Evolutionary conservation across 495 filamentous ascomycete species (phyloP), one percentile per base, ranked within the genome.

Genomic region (Aspergillus carlsbadensis): DNA sequence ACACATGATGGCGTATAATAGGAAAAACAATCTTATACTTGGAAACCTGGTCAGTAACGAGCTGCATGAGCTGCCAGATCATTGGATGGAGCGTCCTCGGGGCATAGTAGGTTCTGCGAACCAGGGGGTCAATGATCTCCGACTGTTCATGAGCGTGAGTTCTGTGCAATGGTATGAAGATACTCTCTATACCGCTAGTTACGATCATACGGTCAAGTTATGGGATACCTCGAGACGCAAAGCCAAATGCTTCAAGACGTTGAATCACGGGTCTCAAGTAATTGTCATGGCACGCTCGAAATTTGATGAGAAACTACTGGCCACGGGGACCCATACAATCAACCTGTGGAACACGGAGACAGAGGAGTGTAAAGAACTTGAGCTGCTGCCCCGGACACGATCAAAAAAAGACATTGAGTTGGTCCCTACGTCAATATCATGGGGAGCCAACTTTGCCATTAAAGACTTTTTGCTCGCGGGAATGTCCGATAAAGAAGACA

Each of bases 1-100:
- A 0, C 80, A 86, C 50, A 90, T 89, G 55, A 87, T 91, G 73
- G 86, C 90, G 50, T 96, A 96, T 70, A 96, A 96, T 61, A 81
- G 87, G 43, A 79, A 80, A 0, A 86, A 88, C 20, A 96, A 96
- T 65, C 74, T 96, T 5, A 57, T 92, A 4, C 64, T 93, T 14
- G 91, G 92, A 1, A 82, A 90, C n/a, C 66, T 83, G 4, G 62
- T 62, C 2, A 59, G 57, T 0, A 81, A 81, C 31, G 72, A 70
- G 2, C 61, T 96, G 13, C 68, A 71, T 41, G 88, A 92, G 40
- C 76, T 91, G 15, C 78, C 87, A 0, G 83, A 91, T 37, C 92
- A 96, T 63, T 79, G 83, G 18, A 77, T 87, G 10, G 70, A 70
- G 15, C 78, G 86, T 2, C 82, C 84, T 4, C 66, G 77, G 3